Conservation (phyloP, 306 rosid species). For the Inga laurina region DNA sequence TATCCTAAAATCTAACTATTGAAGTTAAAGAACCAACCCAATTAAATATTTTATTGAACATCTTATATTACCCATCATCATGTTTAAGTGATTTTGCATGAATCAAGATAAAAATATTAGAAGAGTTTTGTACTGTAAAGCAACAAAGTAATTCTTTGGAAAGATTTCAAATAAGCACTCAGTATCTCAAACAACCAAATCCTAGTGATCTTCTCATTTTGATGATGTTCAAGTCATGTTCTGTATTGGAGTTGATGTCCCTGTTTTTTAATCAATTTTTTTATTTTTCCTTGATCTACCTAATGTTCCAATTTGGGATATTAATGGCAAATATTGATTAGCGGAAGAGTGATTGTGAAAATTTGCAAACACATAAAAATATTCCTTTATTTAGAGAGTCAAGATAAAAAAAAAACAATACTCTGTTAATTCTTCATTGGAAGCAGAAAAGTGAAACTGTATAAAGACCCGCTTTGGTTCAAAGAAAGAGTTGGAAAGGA, state of each 20-base stretch:
- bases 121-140: too few species aligned
- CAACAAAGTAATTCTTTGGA: too few species aligned
- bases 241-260: background rate
- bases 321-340: background rate
- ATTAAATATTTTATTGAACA: too few species aligned
- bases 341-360: slow-evolving; percentile 1
- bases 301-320: slow-evolving; percentile 18
- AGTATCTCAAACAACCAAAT: too few species aligned
- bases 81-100: too few species aligned
- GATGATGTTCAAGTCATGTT: background rate
- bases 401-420: background rate
- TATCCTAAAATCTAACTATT: too few species aligned
- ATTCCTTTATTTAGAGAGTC: background rate
- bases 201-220: too few species aligned
- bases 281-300: background rate
- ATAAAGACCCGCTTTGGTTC: background rate
- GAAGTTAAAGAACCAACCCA: too few species aligned
- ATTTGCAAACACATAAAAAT: background rate
- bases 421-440: background rate
- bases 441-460: background rate
- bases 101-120: too few species aligned
- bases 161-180: too few species aligned
- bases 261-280: background rate
- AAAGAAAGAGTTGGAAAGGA: too few species aligned
- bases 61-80: too few species aligned